phyloP scores from a whole-genome alignment of 306 rosid species.

The Castanospermum australe region DNA sequence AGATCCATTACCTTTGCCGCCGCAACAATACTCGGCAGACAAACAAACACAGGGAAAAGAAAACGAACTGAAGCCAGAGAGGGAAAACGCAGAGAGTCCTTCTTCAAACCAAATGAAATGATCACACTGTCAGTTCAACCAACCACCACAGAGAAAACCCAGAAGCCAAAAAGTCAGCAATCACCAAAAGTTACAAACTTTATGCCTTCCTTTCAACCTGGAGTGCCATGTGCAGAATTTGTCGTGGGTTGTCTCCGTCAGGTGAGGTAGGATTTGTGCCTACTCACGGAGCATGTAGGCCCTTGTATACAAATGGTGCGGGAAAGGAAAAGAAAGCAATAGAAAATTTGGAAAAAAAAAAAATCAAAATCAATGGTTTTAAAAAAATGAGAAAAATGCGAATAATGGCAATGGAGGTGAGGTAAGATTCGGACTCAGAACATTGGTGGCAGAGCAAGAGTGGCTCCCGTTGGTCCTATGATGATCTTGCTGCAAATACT shows the following conservation, averaged over 20 bases:
- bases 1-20: conserved; percentile 36
- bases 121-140: conserved; percentile 26
- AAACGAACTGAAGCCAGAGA: not conserved
- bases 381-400: not conserved
- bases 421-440: not conserved
- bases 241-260: not conserved
- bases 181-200: conserved; percentile 29
- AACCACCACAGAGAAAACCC: not conserved
- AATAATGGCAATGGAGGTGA: not conserved
- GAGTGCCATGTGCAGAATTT: not conserved
- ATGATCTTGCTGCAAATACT: not conserved
- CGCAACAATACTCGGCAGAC: conserved; percentile 11
- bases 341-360: not conserved
- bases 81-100: not conserved
- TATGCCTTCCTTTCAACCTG: not conserved
- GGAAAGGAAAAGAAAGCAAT: conserved; percentile 12
- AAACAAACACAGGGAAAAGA: not conserved
- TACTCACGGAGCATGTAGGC: not conserved
- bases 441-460: conserved; percentile 10
- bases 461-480: not conserved
- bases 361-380: not conserved
- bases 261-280: conserved; percentile 18
- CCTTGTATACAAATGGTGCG: not conserved
- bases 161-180: conserved; percentile 25
- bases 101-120: not conserved